phyloP scores from a whole-genome alignment of 2,329 filamentous ascomycete genomes.

The Ceratocystis smalleyi region DNA sequence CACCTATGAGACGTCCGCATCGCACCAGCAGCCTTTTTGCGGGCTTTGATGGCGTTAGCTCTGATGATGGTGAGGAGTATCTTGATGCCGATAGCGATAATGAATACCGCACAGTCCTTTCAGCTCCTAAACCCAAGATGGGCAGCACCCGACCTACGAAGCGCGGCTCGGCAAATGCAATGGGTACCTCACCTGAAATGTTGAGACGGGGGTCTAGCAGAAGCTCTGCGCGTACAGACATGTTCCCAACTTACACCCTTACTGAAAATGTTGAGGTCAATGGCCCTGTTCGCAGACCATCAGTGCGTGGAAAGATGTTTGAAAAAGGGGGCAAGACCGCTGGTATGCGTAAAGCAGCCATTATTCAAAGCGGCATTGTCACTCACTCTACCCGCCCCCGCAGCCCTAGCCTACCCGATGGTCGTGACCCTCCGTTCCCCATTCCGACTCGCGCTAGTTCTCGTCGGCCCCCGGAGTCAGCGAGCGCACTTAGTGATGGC shows the following conservation, averaged over 20 bases:
- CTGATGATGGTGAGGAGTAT: conserved; percentile 50
- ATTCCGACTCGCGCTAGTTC: conserved; percentile 85
- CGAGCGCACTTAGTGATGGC: conserved; percentile 54
- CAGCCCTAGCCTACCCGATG: conserved; percentile 49
- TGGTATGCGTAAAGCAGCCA: conserved; percentile 59
- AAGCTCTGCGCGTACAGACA: conserved; percentile 28
- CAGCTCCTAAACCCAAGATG: conserved; percentile 34
- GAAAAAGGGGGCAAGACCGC: conserved; percentile 30
- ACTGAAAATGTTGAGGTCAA: conserved; percentile 19
- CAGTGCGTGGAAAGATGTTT: conserved; percentile 18
- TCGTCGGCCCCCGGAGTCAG: conserved; percentile 50
- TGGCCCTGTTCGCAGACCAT: conserved; percentile 22
- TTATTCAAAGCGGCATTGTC: conserved; percentile 65
- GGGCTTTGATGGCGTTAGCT: conserved; percentile 60
- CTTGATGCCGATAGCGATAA: conserved; percentile 48
- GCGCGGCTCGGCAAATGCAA: conserved; percentile 27
- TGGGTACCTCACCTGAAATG: conserved; percentile 29
- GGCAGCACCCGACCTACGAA: conserved; percentile 26
- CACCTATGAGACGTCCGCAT: conserved; percentile 51
- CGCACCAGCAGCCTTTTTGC: conserved; percentile 75
- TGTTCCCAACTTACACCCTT: conserved; percentile 31
- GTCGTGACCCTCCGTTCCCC: conserved; percentile 64
- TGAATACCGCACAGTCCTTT: conserved; percentile 51
- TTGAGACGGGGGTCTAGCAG: conserved; percentile 22
- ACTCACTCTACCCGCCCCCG: conserved; percentile 44